These are phyloP conservation scores for Apiospora hydei DNA, from an alignment of 2,329 filamentous ascomycete genomes.

Conservation along the genomic window DNA sequence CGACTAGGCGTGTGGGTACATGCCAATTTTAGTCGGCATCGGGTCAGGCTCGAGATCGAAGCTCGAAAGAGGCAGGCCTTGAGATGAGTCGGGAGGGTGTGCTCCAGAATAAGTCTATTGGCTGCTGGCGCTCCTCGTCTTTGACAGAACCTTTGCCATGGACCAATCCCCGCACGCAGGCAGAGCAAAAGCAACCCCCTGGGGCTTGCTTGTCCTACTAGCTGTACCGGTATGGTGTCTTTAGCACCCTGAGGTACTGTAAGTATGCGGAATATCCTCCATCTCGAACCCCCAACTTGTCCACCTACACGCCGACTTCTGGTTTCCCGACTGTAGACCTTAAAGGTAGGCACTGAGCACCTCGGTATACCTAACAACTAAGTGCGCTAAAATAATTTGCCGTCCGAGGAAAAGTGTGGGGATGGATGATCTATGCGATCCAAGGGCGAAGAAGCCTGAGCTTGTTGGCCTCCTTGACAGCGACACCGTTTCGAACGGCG, in stretches of 20 bases:
- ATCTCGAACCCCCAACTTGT: background rate
- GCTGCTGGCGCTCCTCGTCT: background rate
- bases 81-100: conserved; percentile 17
- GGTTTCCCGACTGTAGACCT: background rate
- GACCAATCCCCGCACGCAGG: background rate
- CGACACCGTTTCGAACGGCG: conserved; percentile 20
- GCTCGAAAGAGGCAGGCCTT: background rate
- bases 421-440: conserved; percentile 9
- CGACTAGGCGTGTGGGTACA: conserved; percentile 13
- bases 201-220: conserved; percentile 2
- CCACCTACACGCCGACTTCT: background rate
- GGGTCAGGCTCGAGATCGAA: conserved; percentile 18
- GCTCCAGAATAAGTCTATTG: conserved; percentile 8
- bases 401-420: conserved; percentile 23
- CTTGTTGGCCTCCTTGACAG: conserved; percentile 2
- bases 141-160: conserved; percentile 10
- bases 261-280: background rate
- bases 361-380: background rate
- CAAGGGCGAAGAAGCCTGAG: conserved; percentile 1
- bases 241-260: too few relatives aligned
- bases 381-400: conserved; percentile 24
- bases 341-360: background rate
- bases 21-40: conserved; percentile 19
- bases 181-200: conserved; percentile 6
- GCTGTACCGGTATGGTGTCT: background rate